A percentile compares a stretch with the other conserved stretches of the same genome.
Evolutionary conservation across 306 rosid species (phyloP).

Genomic region (Casuarina cunninghamiana): DNA sequence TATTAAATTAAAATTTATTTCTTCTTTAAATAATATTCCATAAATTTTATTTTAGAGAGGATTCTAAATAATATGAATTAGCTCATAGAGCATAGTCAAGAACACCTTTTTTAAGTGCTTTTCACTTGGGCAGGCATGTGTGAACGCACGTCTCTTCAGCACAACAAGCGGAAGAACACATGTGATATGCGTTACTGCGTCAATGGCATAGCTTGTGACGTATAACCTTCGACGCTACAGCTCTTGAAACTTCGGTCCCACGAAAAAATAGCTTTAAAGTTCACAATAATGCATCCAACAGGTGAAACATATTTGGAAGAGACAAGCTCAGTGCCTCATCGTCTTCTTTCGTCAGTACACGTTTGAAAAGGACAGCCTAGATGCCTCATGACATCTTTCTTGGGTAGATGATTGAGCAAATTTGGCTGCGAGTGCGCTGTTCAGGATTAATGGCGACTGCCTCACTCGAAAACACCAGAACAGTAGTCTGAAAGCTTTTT

Average conservation of each 20-base stretch:
- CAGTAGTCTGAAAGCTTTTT: no score
- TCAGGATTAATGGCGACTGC: no score
- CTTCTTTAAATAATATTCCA: no score
- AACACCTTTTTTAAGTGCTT: no score
- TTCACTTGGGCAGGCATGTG: neutral
- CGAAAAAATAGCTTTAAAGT: neutral
- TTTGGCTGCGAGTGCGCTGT: neutral
- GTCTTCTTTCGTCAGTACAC: neutral
- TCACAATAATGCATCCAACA: neutral
- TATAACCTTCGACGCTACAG: neutral
- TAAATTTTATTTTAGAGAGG: no score
- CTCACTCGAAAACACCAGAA: no score
- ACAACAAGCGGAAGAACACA: neutral
- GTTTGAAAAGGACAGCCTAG: no score
- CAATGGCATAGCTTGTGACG: neutral
- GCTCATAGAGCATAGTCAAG: no score
- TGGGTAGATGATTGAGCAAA: neutral
- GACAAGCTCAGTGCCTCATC: neutral
- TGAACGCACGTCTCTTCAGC: neutral
- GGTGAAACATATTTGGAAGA: neutral
- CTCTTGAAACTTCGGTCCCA: neutral
- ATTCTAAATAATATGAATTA: no score
- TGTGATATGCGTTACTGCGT: neutral
- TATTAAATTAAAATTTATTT: no score
- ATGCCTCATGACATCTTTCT: no score